Conservation (phyloP, 768 basidiomycete genomes). For the Russula virescens region DNA sequence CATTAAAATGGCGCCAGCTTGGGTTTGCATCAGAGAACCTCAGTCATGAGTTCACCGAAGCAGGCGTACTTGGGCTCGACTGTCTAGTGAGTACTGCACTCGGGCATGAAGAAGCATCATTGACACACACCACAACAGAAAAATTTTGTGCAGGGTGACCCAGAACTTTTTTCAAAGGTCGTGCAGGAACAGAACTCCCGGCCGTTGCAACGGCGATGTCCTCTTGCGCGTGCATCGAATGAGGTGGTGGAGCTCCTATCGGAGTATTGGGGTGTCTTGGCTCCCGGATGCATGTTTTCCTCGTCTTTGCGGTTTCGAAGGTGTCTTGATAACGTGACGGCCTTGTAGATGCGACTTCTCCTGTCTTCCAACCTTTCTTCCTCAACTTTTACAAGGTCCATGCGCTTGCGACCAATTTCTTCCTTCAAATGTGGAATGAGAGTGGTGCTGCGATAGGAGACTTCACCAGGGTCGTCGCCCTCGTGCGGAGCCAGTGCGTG, state of each 20-base stretch:
- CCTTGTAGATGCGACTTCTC: slow-evolving; percentile 64
- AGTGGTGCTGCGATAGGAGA: slow-evolving; percentile 72
- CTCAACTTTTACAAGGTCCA: slow-evolving; percentile 81
- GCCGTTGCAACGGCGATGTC: slow-evolving; percentile 69
- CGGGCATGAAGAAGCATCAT: not conserved
- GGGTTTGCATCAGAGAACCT: slow-evolving; percentile 77
- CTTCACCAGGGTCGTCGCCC: slow-evolving; percentile 68
- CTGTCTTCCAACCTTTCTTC: slow-evolving; percentile 82
- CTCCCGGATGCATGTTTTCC: slow-evolving; percentile 65
- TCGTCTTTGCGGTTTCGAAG: not conserved
- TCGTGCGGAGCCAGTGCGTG: slow-evolving; percentile 81
- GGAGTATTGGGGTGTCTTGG: slow-evolving; percentile 81
- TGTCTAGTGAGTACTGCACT: slow-evolving; percentile 51
- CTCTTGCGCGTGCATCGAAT: slow-evolving; percentile 76
- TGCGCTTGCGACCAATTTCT: slow-evolving; percentile 74
- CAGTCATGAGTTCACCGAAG: slow-evolving; percentile 67
- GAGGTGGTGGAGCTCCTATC: slow-evolving; percentile 80
- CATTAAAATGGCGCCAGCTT: slow-evolving; percentile 67
- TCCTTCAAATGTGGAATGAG: slow-evolving; percentile 90
- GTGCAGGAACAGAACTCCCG: slow-evolving; percentile 77
- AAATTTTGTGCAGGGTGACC: slow-evolving; percentile 61
- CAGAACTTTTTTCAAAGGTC: slow-evolving; percentile 72
- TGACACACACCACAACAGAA: slow-evolving; percentile 36
- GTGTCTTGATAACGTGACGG: slow-evolving; percentile 5
- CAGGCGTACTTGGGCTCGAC: slow-evolving; percentile 76